Conservation (phyloP, 2,329 filamentous ascomycete genomes). For the Trichoderma koningii region DNA sequence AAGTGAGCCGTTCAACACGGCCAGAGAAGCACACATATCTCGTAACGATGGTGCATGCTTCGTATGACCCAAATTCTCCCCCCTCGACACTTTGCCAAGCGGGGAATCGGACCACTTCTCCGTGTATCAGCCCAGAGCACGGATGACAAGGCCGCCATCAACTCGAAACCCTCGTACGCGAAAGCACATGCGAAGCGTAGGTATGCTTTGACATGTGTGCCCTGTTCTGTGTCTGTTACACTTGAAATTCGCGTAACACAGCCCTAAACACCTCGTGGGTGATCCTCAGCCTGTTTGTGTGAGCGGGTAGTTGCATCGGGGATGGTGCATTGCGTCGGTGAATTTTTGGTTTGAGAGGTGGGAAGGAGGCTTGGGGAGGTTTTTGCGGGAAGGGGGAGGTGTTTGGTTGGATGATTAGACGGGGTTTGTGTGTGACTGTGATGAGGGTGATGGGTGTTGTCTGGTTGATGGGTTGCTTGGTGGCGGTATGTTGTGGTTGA, state of each 20-base stretch:
- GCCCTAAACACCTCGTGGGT: no score
- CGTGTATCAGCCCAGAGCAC: background rate
- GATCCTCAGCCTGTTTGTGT: background rate
- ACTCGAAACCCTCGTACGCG: background rate
- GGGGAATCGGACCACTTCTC: background rate
- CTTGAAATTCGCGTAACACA: no score
- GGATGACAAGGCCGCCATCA: background rate
- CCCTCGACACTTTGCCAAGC: background rate
- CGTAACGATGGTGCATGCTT: background rate
- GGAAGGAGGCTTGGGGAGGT: background rate
- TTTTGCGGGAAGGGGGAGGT: background rate
- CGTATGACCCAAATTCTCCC: background rate
- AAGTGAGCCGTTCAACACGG: no score
- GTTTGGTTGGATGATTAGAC: constrained; percentile 14
- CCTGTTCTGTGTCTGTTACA: background rate
- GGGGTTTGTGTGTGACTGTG: constrained; percentile 3
- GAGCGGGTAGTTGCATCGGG: constrained; percentile 18
- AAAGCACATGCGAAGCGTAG: background rate
- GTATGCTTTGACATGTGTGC: background rate
- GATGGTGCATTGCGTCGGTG: constrained; percentile 8
- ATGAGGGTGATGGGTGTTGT: background rate
- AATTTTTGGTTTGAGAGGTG: constrained; percentile 11
- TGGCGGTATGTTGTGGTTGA: background rate
- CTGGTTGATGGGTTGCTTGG: background rate
- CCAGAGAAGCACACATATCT: background rate